phyloP scores from a whole-genome alignment of 768 basidiomycete genomes.

The Tubosaeta sp. region DNA sequence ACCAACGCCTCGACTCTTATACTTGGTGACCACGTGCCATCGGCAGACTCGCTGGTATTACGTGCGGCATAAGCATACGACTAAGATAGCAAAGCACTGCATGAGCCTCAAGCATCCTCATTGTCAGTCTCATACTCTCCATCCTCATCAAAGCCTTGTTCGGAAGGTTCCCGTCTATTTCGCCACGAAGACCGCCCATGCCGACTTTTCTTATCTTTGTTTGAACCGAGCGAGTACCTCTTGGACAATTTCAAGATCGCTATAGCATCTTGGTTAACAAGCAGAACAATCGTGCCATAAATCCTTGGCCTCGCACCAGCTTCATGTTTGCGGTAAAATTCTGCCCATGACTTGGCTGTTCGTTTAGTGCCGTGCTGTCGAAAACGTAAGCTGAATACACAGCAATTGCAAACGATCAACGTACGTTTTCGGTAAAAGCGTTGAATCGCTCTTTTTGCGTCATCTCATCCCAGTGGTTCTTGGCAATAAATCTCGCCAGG shows the following conservation, averaged over 20 bases:
- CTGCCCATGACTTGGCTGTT: conserved; percentile 55
- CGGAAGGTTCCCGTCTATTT: conserved; percentile 7
- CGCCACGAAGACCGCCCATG: conserved; percentile 24
- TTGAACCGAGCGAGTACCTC: conserved; percentile 18
- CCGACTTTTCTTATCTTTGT: conserved; percentile 11
- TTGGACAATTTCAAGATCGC: conserved; percentile 25
- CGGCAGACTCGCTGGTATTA: conserved; percentile 9
- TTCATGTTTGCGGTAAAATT: conserved; percentile 54
- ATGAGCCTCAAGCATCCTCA: conserved; percentile 2
- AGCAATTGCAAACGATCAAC: conserved; percentile 8
- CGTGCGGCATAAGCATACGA: neutral
- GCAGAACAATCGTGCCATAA: neutral
- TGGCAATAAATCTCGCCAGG: conserved; percentile 56
- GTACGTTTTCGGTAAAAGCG: conserved; percentile 48
- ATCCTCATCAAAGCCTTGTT: conserved; percentile 13
- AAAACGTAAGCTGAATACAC: conserved; percentile 2
- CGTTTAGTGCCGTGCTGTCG: conserved; percentile 46
- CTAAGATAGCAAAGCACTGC: conserved; percentile 3
- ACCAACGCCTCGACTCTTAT: conserved; percentile 21
- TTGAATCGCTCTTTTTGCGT: conserved; percentile 50
- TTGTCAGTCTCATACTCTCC: conserved; percentile 21
- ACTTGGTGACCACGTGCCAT: conserved; percentile 24
- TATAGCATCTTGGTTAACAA: conserved; percentile 10
- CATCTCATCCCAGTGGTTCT: conserved; percentile 41
- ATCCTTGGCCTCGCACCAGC: conserved; percentile 34